Conservation (phyloP, 345 rosid genomes). For the Garcia nutans region DNA sequence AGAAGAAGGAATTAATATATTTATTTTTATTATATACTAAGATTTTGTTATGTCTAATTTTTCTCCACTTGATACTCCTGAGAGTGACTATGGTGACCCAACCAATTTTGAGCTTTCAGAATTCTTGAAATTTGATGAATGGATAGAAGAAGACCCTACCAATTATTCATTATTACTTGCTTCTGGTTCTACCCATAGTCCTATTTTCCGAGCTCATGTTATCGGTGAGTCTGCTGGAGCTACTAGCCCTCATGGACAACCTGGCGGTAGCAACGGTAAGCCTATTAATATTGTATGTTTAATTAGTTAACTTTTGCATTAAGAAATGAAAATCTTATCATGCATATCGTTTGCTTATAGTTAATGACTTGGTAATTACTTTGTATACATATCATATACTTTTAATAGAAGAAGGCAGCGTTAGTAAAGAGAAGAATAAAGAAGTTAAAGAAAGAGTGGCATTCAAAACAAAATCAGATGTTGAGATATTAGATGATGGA, state of each 20-base stretch:
- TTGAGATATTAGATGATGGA: constrained; percentile 86
- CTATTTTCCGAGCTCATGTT: constrained; percentile 35
- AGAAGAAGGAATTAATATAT: too few species aligned
- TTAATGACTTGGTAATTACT: too few species aligned
- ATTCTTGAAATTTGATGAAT: constrained; percentile 46
- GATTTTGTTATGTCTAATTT: not conserved
- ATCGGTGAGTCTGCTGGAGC: constrained; percentile 24
- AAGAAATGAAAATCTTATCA: too few species aligned
- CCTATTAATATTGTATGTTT: too few species aligned
- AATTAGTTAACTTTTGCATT: too few species aligned
- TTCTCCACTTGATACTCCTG: constrained; percentile 16
- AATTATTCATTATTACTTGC: constrained; percentile 19
- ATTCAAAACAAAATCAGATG: constrained; percentile 72
- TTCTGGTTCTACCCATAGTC: constrained; percentile 32
- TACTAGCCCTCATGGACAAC: constrained; percentile 31
- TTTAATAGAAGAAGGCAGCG: constrained; percentile 5
- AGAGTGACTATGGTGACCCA: constrained; percentile 25
- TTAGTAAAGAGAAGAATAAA: constrained; percentile 30
- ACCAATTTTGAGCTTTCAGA: constrained; percentile 56
- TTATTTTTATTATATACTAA: too few species aligned
- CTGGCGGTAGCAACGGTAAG: not conserved
- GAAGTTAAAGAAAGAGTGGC: constrained; percentile 60
- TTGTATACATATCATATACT: too few species aligned
- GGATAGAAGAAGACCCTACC: constrained; percentile 42
- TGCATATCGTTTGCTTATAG: too few species aligned